Evolutionary conservation across 139 green algal species (phyloP).

Genomic region (Parachlorella kessleri): DNA sequence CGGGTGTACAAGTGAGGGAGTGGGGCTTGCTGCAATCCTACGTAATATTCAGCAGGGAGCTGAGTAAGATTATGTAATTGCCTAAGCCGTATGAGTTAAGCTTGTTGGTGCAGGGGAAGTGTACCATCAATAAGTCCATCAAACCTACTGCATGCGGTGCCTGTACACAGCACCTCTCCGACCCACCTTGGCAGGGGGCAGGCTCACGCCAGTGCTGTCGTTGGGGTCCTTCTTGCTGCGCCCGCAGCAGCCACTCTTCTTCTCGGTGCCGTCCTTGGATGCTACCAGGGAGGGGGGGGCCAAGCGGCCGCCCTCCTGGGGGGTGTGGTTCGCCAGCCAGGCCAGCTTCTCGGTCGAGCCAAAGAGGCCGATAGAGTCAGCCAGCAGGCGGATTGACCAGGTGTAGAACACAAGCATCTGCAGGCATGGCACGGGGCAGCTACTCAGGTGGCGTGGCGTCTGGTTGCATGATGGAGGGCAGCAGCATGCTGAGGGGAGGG

Average conservation of each 20-base stretch:
- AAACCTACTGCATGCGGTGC: no score
- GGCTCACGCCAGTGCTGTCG: background rate
- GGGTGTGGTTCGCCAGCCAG: constrained; percentile 49
- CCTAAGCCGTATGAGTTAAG: no score
- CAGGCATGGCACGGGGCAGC: background rate
- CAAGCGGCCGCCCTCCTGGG: constrained; percentile 28
- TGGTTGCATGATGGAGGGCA: no score
- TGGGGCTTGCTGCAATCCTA: no score
- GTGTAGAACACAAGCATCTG: constrained; percentile 76
- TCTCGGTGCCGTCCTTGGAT: background rate
- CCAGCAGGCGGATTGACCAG: constrained; percentile 63
- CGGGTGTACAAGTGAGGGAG: no score
- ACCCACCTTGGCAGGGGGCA: background rate
- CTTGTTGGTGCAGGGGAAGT: no score
- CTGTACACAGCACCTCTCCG: constrained; percentile 2
- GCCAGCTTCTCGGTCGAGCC: constrained; percentile 64
- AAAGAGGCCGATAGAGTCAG: constrained; percentile 66
- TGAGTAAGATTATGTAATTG: no score
- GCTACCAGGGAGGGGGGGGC: constrained; percentile 19
- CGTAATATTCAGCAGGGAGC: no score
- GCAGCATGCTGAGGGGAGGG: no score
- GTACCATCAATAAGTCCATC: no score
- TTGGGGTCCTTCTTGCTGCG: background rate
- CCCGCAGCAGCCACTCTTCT: background rate
- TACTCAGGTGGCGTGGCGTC: no score